Percentiles rank a stretch among this genome's conserved stretches.
These are phyloP conservation scores for Fimicolochytrium jonesii DNA, from an alignment of 192 early-diverging fungal species.

Conservation along the genomic window DNA sequence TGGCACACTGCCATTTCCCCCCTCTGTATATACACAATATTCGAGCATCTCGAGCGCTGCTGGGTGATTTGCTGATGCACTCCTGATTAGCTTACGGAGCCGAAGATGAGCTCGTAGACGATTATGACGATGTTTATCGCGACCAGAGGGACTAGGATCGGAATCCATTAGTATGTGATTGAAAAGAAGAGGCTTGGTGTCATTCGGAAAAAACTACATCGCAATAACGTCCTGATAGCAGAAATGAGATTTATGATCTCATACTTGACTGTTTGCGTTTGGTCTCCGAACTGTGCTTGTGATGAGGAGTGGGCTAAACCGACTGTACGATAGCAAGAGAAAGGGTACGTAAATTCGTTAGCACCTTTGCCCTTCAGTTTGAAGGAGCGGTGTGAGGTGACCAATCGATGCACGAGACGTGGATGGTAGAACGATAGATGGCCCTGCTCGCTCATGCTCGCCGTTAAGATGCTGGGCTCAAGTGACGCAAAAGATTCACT, in stretches of 20 bases:
- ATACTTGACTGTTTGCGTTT: constrained; percentile 67
- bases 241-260: constrained; percentile 85
- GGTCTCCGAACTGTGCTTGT: constrained; percentile 57
- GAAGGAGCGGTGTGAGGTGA: no score
- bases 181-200: not conserved
- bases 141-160: constrained; percentile 69
- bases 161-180: not conserved
- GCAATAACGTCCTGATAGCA: constrained; percentile 81
- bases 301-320: constrained; percentile 59
- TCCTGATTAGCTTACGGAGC: no score
- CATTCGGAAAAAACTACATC: constrained; percentile 56
- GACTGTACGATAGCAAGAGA: constrained; percentile 53
- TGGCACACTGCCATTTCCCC: no score
- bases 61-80: no score
- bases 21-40: no score
- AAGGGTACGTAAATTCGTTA: constrained; percentile 3
- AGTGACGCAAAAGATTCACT: not conserved
- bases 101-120: constrained; percentile 75
- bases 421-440: not conserved
- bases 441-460: not conserved
- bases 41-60: no score
- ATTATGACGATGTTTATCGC: constrained; percentile 75
- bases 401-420: no score
- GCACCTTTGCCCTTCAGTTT: not conserved
- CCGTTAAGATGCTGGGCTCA: not conserved